Conservation (phyloP, 2,329 filamentous ascomycete species). For the Fusarium goolgardi region DNA sequence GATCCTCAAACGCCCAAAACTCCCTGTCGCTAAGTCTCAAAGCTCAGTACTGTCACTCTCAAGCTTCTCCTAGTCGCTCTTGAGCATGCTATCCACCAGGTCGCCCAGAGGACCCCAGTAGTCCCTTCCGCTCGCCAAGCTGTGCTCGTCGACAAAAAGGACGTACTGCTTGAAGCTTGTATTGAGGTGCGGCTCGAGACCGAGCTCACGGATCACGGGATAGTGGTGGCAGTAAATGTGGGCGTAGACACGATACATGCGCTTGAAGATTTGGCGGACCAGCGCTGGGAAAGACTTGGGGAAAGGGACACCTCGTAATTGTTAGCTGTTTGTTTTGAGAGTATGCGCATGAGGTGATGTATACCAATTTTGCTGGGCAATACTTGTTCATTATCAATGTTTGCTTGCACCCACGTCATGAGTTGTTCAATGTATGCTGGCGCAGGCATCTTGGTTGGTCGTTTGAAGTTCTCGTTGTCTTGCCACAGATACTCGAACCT, state of each 20-base stretch:
- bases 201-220: slow-evolving; percentile 92
- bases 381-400: slow-evolving; percentile 93
- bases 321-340: slow-evolving; percentile 15
- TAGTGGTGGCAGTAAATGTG: slow-evolving; percentile 99
- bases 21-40: slow-evolving; percentile 28
- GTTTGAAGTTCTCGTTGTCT: slow-evolving; percentile 91
- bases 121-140: slow-evolving; percentile 90
- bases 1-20: slow-evolving; percentile 38
- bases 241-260: slow-evolving; percentile 97
- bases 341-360: slow-evolving; percentile 38
- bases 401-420: slow-evolving; percentile 95
- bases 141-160: slow-evolving; percentile 97
- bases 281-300: slow-evolving; percentile 90
- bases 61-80: slow-evolving; percentile 75
- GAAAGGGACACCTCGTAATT: slow-evolving; percentile 80
- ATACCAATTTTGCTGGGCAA: slow-evolving; percentile 92
- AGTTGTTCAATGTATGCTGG: slow-evolving; percentile 98
- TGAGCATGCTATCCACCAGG: slow-evolving; percentile 96
- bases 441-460: slow-evolving; percentile 97
- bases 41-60: slow-evolving; percentile 20
- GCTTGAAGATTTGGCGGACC: slow-evolving; percentile 97
- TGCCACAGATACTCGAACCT: slow-evolving; percentile 99
- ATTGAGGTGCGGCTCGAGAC: slow-evolving; percentile 96
- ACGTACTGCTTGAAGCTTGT: slow-evolving; percentile 99
- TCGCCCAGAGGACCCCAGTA: slow-evolving; percentile 97